Conservation (phyloP, 345 rosid genomes). For the Microthlaspi erraticum region DNA sequence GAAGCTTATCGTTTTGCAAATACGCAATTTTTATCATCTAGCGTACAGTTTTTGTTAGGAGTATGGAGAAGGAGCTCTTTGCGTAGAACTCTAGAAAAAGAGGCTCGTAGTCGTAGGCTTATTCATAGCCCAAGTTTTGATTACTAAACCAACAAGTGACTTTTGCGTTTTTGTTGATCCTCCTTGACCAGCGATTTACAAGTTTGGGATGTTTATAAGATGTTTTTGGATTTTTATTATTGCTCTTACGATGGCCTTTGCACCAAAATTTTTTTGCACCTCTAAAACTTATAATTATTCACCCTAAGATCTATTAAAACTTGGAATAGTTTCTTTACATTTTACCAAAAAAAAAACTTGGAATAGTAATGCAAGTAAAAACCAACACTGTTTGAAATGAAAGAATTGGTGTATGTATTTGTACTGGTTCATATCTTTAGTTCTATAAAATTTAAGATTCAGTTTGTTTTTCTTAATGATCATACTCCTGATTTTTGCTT, state of each 20-base stretch:
- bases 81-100: neutral
- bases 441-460: too few relatives aligned
- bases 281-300: too few relatives aligned
- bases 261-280: neutral
- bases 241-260: too few relatives aligned
- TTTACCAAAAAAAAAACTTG: too few relatives aligned
- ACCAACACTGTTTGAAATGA: too few relatives aligned
- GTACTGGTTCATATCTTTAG: too few relatives aligned
- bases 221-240: neutral
- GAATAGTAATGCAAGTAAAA: too few relatives aligned
- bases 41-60: constrained; percentile 28
- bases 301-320: too few relatives aligned
- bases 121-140: constrained; percentile 27
- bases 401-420: too few relatives aligned
- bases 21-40: constrained; percentile 6
- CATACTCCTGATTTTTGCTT: too few relatives aligned
- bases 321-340: too few relatives aligned
- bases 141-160: neutral
- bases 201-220: neutral
- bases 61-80: constrained; percentile 7
- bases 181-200: neutral
- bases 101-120: constrained; percentile 20
- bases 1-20: constrained; percentile 34
- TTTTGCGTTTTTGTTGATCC: neutral
- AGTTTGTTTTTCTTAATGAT: too few relatives aligned